Evolutionary conservation across 345 rosid genomes (phyloP).

Genomic region (Camelina hispida): DNA sequence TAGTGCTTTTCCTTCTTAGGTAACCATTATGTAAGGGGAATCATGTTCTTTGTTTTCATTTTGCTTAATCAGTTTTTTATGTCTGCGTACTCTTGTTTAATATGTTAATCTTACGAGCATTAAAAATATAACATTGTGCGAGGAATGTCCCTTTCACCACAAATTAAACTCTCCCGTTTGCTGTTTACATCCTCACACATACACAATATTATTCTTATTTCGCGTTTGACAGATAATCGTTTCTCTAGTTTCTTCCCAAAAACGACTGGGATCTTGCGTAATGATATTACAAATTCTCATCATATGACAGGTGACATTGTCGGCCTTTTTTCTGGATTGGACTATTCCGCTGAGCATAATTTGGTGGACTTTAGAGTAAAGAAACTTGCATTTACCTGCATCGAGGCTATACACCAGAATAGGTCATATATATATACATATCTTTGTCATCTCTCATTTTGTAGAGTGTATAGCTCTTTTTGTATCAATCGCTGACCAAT

Average conservation of each 20-base stretch:
- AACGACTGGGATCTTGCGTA: slow-evolving; percentile 27
- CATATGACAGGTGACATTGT: slow-evolving; percentile 69
- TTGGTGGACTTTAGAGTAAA: slow-evolving; percentile 85
- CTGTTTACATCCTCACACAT: slow-evolving; percentile 15
- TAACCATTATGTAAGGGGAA: slow-evolving; percentile 28
- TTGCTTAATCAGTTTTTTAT: slow-evolving; percentile 29
- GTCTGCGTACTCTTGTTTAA: slow-evolving; percentile 1
- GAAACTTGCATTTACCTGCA: slow-evolving; percentile 67
- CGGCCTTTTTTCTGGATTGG: slow-evolving; percentile 68
- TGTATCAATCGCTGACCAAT: slow-evolving; percentile 27
- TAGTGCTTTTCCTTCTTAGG: slow-evolving; percentile 29
- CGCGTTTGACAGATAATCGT: neutral
- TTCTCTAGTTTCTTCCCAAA: slow-evolving; percentile 6
- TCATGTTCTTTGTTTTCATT: slow-evolving; percentile 37
- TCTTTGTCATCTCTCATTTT: slow-evolving; percentile 9
- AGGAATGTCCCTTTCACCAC: slow-evolving; percentile 24
- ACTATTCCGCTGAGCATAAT: slow-evolving; percentile 53
- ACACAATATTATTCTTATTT: neutral
- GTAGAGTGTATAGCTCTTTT: slow-evolving; percentile 19
- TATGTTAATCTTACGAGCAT: slow-evolving; percentile 27
- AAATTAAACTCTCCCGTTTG: slow-evolving; percentile 5
- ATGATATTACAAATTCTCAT: slow-evolving; percentile 32
- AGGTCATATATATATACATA: slow-evolving; percentile 54
- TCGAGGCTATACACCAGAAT: slow-evolving; percentile 78
- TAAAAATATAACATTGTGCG: slow-evolving; percentile 11